Evolutionary conservation across 352 stramenopile genomes (phyloP).

Genomic region (Globisporangium uncinulatum): DNA sequence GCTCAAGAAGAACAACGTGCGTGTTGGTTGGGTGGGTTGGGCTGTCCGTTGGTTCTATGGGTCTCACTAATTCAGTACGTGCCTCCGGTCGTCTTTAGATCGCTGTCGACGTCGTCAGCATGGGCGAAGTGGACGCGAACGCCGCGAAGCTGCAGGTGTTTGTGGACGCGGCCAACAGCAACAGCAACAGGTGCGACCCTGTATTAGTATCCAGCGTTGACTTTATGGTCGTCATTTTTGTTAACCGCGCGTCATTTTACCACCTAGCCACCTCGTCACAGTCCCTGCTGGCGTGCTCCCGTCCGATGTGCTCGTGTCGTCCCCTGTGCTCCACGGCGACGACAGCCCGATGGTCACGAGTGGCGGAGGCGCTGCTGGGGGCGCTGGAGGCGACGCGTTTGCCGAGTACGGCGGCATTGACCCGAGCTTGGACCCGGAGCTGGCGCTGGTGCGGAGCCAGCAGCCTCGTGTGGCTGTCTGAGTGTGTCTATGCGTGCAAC

Average conservation of each 20-base stretch:
- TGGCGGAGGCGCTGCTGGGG: constrained; percentile 22
- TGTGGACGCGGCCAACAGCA: constrained; percentile 92
- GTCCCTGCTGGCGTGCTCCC: constrained; percentile 96
- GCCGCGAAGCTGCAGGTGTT: constrained; percentile 86
- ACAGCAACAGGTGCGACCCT: constrained; percentile 63
- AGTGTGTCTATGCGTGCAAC: background rate
- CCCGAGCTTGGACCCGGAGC: constrained; percentile 97
- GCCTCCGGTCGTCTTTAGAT: constrained; percentile 46
- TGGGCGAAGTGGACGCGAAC: constrained; percentile 95
- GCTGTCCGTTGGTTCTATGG: background rate
- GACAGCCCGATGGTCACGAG: constrained; percentile 49
- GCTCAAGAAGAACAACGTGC: constrained; percentile 99
- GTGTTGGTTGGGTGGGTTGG: constrained; percentile 4
- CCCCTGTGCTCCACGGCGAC: constrained; percentile 91
- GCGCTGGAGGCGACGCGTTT: constrained; percentile 68
- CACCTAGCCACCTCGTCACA: constrained; percentile 90
- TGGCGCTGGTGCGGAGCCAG: constrained; percentile 89
- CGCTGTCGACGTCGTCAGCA: constrained; percentile 96
- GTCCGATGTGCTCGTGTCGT: constrained; percentile 96
- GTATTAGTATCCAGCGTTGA: background rate
- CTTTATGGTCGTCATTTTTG: no score
- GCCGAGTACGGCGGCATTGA: constrained; percentile 96
- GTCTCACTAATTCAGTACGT: background rate
- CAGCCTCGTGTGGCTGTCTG: background rate
- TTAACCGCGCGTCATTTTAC: background rate